Base-by-base conservation (phyloP, 371 early-diverging fungal species). In the Fennellomyces sp. region DNA sequence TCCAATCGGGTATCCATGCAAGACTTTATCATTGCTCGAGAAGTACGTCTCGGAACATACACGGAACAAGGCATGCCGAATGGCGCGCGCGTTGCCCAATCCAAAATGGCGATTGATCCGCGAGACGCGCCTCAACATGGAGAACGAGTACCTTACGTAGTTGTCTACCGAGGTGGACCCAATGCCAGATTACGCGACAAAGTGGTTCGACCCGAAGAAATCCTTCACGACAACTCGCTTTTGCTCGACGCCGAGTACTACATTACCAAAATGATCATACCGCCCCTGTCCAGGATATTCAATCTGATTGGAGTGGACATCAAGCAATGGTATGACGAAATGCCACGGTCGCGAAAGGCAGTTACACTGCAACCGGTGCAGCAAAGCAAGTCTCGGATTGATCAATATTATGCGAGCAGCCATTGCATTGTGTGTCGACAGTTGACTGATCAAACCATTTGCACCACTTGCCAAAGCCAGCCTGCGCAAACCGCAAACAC, bases 61-160 rank as follows among this genome's bases (percentile, higher is more conserved):
- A 64, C 72, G 3, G 67, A 69, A 42, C 60, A 70, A 30, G 62
- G 68, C 10, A 56, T 83, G 11, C 92, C 94, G 7, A 88, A 94
- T 13, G 94, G 95, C 2, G 96, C 93, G 5, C 58, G 82, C 6
- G 80, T 97, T 1, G 86, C 88, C 27, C 79, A 69, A 8, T 69
- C 82, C 19, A 70, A 75, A 38, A 92, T 94, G 87, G 66, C 76
- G n/a, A 13, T 56, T 5, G 93, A 94, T 64, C 77, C 73, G 7
- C 75, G 92, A 0, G 77, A 90, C 0, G 92, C 88, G 60, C 94
- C 96, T 0, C 89, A 93, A 56, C 85, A 92, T 60, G 92, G 91
- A 2, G 94, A 96, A 60, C 85, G 97, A 3, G 91, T 94, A 2
- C 94, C 97, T 0, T 95, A 91, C 52, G 84, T 96, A 1, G 91